These are phyloP conservation scores for Perkinsus chesapeaki DNA, from an alignment of 169 alveolate genomes.

Conservation along the genomic window DNA sequence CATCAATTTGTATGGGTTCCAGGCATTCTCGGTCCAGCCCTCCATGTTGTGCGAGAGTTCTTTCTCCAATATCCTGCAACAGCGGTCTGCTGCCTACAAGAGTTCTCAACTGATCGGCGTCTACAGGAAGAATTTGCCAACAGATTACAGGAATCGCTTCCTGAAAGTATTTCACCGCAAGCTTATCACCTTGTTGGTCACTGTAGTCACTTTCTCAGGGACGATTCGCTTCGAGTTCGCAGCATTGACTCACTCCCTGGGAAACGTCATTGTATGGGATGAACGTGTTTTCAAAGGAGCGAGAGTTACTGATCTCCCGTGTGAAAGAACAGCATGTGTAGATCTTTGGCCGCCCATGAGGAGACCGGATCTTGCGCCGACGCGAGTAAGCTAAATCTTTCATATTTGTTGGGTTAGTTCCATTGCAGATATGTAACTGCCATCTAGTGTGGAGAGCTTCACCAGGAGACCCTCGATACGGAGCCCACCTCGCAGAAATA, in stretches of 20 bases:
- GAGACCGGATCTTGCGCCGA: background rate
- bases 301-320: background rate
- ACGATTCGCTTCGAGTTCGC: background rate
- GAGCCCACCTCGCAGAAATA: background rate
- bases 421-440: background rate
- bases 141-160: background rate
- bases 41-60: background rate
- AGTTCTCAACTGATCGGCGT: background rate
- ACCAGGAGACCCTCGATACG: background rate
- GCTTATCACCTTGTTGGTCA: background rate
- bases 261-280: background rate
- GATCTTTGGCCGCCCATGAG: background rate
- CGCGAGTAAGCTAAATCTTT: background rate
- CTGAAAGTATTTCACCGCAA: background rate
- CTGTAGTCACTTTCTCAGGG: background rate
- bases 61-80: background rate
- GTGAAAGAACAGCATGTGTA: background rate
- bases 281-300: background rate
- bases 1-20: background rate
- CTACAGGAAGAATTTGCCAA: background rate
- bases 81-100: background rate
- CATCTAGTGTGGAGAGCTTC: background rate
- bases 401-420: too few relatives aligned
- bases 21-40: background rate
- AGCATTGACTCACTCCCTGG: background rate